Evolutionary conservation across 495 filamentous ascomycete genomes (phyloP), one percentile per base, ranked within the genome.

Genomic region (Haplographium delicatum): DNA sequence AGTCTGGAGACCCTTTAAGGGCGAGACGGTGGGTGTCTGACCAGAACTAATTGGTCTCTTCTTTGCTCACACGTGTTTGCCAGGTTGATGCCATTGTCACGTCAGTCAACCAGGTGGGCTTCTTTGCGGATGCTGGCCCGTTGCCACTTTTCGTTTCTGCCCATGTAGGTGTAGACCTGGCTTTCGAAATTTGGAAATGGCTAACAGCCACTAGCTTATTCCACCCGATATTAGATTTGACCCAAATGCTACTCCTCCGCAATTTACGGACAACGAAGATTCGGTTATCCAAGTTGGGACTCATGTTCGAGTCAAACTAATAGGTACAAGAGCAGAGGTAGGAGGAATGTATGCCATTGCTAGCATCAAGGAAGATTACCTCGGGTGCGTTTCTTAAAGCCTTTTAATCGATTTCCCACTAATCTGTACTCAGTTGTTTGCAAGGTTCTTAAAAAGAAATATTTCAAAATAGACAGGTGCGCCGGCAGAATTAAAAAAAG

Each of bases 1-100:
- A 34, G 91, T 99, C 39, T 99, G 91, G 90, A 78, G 89, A 60
- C 93, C 93, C 8, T 99, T 96, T 75, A 88, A 89, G 62, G 89
- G 90, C 51, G 93, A 99, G 74, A 91, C 90, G 53, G 93, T 96
- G 78, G 64, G 85, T 72, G 48, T 13, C n/a, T 25, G 34, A 3
- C 5, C 24, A 25, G 44, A n/a, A 13, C 11, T 13, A 16, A 51
- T 9, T 40, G n/a, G 5, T 27, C n/a, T 23, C 28, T 34, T 20
- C 33, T 19, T 11, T 24, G 50, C 56, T 56, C 53, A 38, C 43
- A 38, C 39, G n/a, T 37, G n/a, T 43, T 9, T 39, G 38, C 45
- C 65, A 96, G 90, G 82, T 96, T 39, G 93, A 98, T 74, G 90
- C 88, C 5, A 82, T 95, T 52, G 89, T 95, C 22, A 85, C 81